phyloP scores from a whole-genome alignment of 2,329 filamentous ascomycete species.

The Colletotrichum tofieldiae region DNA sequence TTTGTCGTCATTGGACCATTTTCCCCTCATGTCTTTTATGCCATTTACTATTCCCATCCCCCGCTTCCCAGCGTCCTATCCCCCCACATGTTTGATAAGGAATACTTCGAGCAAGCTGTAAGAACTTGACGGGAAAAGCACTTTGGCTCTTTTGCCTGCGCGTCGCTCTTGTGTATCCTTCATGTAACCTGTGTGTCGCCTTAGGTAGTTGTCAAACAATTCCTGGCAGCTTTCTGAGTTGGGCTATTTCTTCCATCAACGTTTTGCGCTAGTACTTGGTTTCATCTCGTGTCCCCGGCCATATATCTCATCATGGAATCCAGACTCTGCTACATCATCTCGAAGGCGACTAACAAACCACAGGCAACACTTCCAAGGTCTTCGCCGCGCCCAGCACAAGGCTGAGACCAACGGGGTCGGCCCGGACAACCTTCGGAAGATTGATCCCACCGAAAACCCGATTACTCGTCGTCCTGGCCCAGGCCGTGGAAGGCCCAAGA shows the following conservation, averaged over 20 bases:
- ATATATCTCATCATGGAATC: background rate
- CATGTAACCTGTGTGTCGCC: background rate
- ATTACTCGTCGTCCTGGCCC: constrained; percentile 74
- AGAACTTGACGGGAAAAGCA: background rate
- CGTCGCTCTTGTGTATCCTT: background rate
- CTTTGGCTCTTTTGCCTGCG: background rate
- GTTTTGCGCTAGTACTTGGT: background rate
- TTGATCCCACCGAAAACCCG: constrained; percentile 70
- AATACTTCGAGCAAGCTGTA: background rate
- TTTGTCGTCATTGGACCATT: too few relatives aligned
- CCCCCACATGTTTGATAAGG: too few relatives aligned
- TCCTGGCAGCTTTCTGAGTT: background rate
- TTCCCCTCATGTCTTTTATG: background rate
- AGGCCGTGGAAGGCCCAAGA: constrained; percentile 69
- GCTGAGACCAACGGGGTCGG: constrained; percentile 57
- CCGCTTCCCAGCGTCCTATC: background rate
- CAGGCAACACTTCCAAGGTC: constrained; percentile 75
- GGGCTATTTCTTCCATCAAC: background rate
- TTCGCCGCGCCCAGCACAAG: constrained; percentile 70
- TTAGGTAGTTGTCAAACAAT: background rate
- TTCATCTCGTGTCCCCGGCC: background rate
- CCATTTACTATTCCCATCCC: background rate
- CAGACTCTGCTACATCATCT: background rate
- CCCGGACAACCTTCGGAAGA: constrained; percentile 55
- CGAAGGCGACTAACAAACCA: constrained; percentile 21